These are phyloP conservation scores for Aspergillus eucalypticola DNA, from an alignment of 2,329 filamentous ascomycete genomes.

Conservation along the genomic window DNA sequence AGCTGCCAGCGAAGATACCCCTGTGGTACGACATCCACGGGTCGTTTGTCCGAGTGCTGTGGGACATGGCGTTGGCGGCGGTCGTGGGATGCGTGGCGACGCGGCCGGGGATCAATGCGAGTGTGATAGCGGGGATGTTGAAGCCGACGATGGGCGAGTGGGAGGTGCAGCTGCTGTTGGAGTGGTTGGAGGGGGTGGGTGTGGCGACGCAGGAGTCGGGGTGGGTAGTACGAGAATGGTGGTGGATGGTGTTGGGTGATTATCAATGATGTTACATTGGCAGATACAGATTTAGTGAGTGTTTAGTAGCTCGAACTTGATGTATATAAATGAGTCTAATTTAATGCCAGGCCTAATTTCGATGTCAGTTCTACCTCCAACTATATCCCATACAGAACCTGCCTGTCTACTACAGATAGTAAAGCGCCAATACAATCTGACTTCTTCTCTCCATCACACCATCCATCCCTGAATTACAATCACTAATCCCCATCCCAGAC, in stretches of 20 bases:
- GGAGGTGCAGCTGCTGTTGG: conserved; percentile 44
- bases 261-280: not conserved
- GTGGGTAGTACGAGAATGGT: conserved; percentile 42
- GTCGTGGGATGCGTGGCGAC: conserved; percentile 45
- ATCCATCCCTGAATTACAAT: too few species aligned
- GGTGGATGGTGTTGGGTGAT: conserved; percentile 41
- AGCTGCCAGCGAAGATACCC: conserved; percentile 38
- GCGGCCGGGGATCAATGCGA: conserved; percentile 42
- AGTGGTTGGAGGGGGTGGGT: conserved; percentile 40
- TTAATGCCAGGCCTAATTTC: too few species aligned
- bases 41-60: conserved; percentile 35
- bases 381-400: too few species aligned
- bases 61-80: conserved; percentile 45
- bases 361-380: too few species aligned
- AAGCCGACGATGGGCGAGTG: conserved; percentile 43
- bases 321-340: too few species aligned
- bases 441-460: too few species aligned
- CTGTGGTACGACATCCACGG: conserved; percentile 53
- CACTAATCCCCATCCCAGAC: too few species aligned
- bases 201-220: conserved; percentile 22
- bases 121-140: conserved; percentile 39
- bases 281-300: too few species aligned
- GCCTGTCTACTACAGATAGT: too few species aligned
- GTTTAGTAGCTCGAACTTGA: too few species aligned
- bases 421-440: too few species aligned